Conservation (phyloP, 192 early-diverging fungal species). For the Backusella morwellensis region DNA sequence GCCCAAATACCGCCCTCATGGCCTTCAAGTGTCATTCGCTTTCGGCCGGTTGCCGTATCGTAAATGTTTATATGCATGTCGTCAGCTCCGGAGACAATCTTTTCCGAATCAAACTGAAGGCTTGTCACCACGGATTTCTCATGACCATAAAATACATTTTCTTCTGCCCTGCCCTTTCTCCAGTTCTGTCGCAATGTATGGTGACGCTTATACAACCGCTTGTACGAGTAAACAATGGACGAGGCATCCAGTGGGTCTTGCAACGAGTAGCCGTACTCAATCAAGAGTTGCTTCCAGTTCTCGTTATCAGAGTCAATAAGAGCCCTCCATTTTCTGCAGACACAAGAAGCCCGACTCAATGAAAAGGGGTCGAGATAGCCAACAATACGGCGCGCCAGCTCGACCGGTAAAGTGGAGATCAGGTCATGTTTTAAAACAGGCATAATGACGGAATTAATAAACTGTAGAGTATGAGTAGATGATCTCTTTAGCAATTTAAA, state of each 20-base stretch:
- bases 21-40: slow-evolving; percentile 72
- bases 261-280: slow-evolving; percentile 42
- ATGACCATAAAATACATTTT: slow-evolving; percentile 61
- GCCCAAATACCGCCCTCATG: slow-evolving; percentile 99
- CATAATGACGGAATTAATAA: slow-evolving; percentile 85
- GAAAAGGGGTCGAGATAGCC: slow-evolving; percentile 78
- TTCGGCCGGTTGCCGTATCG: slow-evolving; percentile 76
- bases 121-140: slow-evolving; percentile 87
- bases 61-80: slow-evolving; percentile 93
- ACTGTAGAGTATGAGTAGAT: slow-evolving; percentile 81
- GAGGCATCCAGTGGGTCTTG: slow-evolving; percentile 12
- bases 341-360: slow-evolving; percentile 78
- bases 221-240: slow-evolving; percentile 56
- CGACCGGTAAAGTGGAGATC: slow-evolving; percentile 67
- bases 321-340: slow-evolving; percentile 74
- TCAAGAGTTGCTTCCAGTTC: slow-evolving; percentile 48
- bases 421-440: slow-evolving; percentile 93
- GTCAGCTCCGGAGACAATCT: slow-evolving; percentile 93
- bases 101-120: slow-evolving; percentile 92
- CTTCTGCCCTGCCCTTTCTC: slow-evolving; percentile 69
- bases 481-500: slow-evolving; percentile 86
- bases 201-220: slow-evolving; percentile 78
- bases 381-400: slow-evolving; percentile 76
- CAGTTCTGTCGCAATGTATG: slow-evolving; percentile 84
- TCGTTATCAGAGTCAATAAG: slow-evolving; percentile 71